Conservation (phyloP, 495 filamentous ascomycete species). For the Zalerion maritima region DNA sequence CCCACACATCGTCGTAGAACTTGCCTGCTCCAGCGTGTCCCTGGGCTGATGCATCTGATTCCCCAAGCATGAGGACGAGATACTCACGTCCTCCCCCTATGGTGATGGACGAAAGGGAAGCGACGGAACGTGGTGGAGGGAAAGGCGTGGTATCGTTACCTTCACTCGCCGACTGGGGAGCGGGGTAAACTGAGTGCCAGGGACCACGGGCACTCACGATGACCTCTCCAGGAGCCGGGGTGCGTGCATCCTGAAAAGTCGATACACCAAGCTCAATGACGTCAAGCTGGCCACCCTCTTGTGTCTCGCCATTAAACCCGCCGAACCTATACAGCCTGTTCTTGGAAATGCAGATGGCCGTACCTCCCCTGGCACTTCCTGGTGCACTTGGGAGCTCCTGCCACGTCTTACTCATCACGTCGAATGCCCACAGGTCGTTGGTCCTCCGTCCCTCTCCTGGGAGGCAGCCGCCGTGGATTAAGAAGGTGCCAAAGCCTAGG, state of each 20-base stretch:
- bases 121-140: constrained; percentile 28
- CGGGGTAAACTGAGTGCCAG: constrained; percentile 21
- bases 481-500: constrained; percentile 42
- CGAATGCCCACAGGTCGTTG: constrained; percentile 60
- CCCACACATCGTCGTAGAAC: constrained; percentile 62
- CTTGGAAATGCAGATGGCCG: constrained; percentile 41
- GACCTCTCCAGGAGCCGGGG: constrained; percentile 25
- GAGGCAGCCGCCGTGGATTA: constrained; percentile 58
- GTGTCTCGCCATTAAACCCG: constrained; percentile 50
- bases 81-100: constrained; percentile 39
- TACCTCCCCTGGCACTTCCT: constrained; percentile 43
- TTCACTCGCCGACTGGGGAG: constrained; percentile 1
- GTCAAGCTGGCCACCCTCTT: constrained; percentile 53
- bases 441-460: constrained; percentile 31
- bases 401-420: constrained; percentile 44
- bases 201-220: constrained; percentile 16
- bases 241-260: constrained; percentile 33
- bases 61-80: constrained; percentile 55
- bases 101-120: constrained; percentile 29
- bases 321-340: constrained; percentile 55
- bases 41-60: constrained; percentile 42
- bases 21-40: constrained; percentile 54
- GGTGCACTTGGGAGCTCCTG: constrained; percentile 45
- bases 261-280: constrained; percentile 33
- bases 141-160: constrained; percentile 14